These are phyloP conservation scores for Torulaspora gathmanii DNA, from an alignment of 805 yeast species.

Conservation along the genomic window DNA sequence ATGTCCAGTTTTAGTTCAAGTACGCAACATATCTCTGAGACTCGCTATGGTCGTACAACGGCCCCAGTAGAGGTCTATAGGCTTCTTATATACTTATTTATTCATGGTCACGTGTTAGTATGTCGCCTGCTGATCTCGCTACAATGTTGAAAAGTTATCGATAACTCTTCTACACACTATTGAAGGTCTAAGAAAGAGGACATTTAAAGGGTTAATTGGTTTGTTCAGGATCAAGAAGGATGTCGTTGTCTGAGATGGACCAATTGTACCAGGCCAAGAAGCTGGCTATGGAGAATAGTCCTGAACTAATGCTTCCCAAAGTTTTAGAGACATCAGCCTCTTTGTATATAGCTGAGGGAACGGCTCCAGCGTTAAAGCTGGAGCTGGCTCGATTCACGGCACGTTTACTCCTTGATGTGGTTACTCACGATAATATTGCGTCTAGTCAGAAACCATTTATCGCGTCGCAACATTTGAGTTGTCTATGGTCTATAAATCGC, in stretches of 20 bases:
- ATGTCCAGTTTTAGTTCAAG: too few species aligned
- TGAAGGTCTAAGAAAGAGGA: neutral
- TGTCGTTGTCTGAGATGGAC: constrained; percentile 20
- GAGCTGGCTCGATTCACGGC: constrained; percentile 25
- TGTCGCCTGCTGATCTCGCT: neutral
- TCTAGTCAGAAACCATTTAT: constrained; percentile 32
- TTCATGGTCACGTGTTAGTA: neutral
- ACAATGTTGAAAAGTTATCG: neutral
- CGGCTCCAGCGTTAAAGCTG: constrained; percentile 7
- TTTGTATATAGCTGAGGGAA: constrained; percentile 13
- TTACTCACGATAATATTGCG: constrained; percentile 21
- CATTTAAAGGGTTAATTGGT: neutral
- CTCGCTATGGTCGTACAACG: neutral
- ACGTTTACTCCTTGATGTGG: constrained; percentile 25
- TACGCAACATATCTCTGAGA: neutral
- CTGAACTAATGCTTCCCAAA: constrained; percentile 30
- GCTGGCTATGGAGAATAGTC: constrained; percentile 32
- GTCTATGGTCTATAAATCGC: constrained; percentile 28
- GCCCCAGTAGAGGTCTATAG: neutral
- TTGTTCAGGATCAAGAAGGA: constrained; percentile 1
- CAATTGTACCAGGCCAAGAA: constrained; percentile 31
- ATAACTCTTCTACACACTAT: neutral
- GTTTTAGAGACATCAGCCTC: constrained; percentile 33
- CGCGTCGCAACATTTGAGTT: constrained; percentile 27
- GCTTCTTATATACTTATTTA: neutral